Percentiles rank a stretch among this genome's conserved stretches.
Conservation (phyloP, 129 eudicot genomes). For the Oenanthe sinensis region DNA sequence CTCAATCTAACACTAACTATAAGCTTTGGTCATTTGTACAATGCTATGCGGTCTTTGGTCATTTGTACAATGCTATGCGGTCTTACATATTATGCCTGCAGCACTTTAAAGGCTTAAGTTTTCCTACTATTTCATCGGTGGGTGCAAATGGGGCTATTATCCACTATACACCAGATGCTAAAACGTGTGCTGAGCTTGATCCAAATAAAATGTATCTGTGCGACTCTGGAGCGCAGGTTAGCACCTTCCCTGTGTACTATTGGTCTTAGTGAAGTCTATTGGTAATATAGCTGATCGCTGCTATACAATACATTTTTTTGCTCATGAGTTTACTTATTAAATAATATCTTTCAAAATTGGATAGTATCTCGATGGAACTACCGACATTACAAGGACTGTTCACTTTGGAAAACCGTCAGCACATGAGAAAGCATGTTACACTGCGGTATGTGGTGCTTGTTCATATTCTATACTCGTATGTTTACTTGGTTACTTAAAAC, state of each 20-base stretch:
- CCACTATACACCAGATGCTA: conserved; percentile 69
- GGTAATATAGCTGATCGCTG: neutral
- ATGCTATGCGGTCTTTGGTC: neutral
- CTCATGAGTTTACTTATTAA: neutral
- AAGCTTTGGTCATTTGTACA: neutral
- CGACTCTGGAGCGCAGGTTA: conserved; percentile 99
- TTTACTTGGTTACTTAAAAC: neutral
- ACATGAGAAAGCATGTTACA: conserved; percentile 90
- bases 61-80: neutral
- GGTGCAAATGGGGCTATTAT: conserved; percentile 95
- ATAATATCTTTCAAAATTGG: neutral
- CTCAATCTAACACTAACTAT: neutral
- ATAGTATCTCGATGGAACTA: conserved; percentile 92
- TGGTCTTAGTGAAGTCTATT: neutral
- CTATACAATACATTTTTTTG: neutral
- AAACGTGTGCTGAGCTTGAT: conserved; percentile 90
- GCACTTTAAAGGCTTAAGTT: conserved; percentile 95
- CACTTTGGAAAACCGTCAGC: conserved; percentile 90
- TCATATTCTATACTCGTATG: conserved; percentile 13
- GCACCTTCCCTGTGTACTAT: conserved; percentile 1
- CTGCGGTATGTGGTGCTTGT: conserved; percentile 56
- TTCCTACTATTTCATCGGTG: conserved; percentile 96
- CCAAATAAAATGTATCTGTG: conserved; percentile 80
- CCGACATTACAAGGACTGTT: conserved; percentile 94
- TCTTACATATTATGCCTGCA: conserved; percentile 24